Conservation (phyloP, 805 yeast species). For the Priceomyces medius region DNA sequence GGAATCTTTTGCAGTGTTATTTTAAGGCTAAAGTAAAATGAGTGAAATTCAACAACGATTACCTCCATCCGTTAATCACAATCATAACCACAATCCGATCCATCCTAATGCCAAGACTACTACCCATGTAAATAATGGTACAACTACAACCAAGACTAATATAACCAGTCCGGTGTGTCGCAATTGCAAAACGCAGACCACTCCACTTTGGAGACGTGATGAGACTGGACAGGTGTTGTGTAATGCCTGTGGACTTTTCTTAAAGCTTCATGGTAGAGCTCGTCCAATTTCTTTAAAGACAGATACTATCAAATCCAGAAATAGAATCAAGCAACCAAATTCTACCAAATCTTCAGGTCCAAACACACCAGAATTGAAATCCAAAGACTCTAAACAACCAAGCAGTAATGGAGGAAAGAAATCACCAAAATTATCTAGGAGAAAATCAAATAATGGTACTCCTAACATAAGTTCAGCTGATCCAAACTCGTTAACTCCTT, state of each 20-base stretch:
- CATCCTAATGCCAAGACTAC: constrained; percentile 68
- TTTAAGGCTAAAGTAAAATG: constrained; percentile 7
- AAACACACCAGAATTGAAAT: constrained; percentile 56
- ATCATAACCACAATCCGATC: constrained; percentile 30
- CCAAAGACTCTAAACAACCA: constrained; percentile 39
- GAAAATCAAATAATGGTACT: constrained; percentile 6
- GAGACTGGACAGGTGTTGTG: constrained; percentile 78
- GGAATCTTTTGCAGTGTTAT: background rate
- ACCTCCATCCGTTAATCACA: constrained; percentile 13
- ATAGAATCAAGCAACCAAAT: constrained; percentile 65
- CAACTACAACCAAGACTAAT: constrained; percentile 63
- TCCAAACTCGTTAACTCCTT: constrained; percentile 22
- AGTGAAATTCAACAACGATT: constrained; percentile 19
- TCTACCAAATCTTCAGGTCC: constrained; percentile 43
- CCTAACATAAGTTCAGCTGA: constrained; percentile 10
- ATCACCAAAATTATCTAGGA: constrained; percentile 23
- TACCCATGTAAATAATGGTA: constrained; percentile 55
- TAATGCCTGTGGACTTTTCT: constrained; percentile 89
- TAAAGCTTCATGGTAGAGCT: constrained; percentile 88
- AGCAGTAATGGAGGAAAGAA: constrained; percentile 16
- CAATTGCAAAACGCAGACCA: constrained; percentile 88
- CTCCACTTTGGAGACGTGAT: constrained; percentile 95
- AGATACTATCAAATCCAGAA: constrained; percentile 88
- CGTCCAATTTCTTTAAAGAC: constrained; percentile 90
- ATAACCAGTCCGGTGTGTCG: constrained; percentile 73